phyloP scores from a whole-genome alignment of 2,329 filamentous ascomycete species.

The Claviceps humidiphila region DNA sequence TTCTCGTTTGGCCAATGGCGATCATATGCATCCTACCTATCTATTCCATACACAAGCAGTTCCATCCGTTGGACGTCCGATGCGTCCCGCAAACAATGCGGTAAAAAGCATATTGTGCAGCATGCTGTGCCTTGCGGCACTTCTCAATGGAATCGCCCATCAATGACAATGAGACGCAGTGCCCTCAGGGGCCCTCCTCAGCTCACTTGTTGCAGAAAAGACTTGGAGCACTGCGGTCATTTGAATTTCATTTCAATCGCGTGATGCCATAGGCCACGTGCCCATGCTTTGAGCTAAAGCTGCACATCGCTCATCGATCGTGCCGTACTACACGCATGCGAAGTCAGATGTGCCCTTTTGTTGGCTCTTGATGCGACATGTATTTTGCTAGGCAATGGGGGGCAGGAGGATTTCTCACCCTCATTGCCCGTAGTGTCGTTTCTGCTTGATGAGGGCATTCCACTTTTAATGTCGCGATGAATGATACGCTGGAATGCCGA shows the following conservation, averaged over 20 bases:
- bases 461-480: slow-evolving; percentile 95
- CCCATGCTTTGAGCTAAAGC: neutral
- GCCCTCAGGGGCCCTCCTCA: neutral
- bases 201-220: no score
- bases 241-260: neutral
- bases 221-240: no score
- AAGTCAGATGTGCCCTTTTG: neutral
- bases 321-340: neutral
- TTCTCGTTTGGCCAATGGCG: no score
- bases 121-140: neutral
- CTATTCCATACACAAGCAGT: no score
- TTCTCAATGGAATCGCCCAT: neutral
- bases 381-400: neutral
- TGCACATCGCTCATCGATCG: neutral
- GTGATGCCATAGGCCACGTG: neutral
- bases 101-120: neutral
- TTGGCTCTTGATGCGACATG: neutral
- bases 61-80: neutral
- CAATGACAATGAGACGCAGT: neutral
- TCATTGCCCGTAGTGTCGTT: slow-evolving; percentile 16
- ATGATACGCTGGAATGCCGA: slow-evolving; percentile 93
- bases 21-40: no score
- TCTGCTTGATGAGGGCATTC: slow-evolving; percentile 77
- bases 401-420: neutral
- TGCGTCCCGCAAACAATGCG: neutral